Base-by-base conservation (phyloP, 352 stramenopile genomes). In the Pythium utonaiense region DNA sequence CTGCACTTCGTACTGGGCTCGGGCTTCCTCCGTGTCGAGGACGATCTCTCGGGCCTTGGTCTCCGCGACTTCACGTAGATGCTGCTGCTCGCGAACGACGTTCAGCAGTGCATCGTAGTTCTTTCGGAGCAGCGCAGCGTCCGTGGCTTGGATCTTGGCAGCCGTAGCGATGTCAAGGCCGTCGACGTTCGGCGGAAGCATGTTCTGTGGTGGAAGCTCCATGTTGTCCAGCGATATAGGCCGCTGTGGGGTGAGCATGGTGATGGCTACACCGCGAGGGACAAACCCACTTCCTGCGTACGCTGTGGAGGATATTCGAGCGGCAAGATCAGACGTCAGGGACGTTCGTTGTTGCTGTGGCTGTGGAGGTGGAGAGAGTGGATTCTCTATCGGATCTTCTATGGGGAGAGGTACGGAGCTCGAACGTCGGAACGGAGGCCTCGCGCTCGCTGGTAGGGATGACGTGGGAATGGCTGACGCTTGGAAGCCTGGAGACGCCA, bases 81-180 rank as follows among this genome's bases (percentile, higher is more conserved):
- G 67, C 56, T 89, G 80, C 60, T 91, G 80, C 54, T 91, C 82
- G 9, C 80, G 79, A 6, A 93, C 77, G 45, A 93, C 78, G 17
- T 66, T 75, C n/a, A 93, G 78, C 17, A 93, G 48, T 13, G 80
- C 74, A 34, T 93, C 80, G 41, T 93, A 93, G 65, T 93, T 91
- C 24, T 83, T 86, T 3, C 84, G 80, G 0, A 93, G 58, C 34
- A 93, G 60, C 12, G 71, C 69, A 2, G 82, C 78, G 63, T 92
- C 83, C 3, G 71, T 78, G 17, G 73, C 71, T 57, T 86, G 77
- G 24, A 93, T 69, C 50, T 74, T 78, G 40, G 62, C 41, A 1
- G 72, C 79, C 17, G 76, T 90, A 13, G 60, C 54, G 1, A 62
- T 47, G 60, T 90, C 83, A 38, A 93, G 57, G 0, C 83, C 83